Base-by-base conservation (phyloP, 352 stramenopile genomes). In the Pythium periplocum region DNA sequence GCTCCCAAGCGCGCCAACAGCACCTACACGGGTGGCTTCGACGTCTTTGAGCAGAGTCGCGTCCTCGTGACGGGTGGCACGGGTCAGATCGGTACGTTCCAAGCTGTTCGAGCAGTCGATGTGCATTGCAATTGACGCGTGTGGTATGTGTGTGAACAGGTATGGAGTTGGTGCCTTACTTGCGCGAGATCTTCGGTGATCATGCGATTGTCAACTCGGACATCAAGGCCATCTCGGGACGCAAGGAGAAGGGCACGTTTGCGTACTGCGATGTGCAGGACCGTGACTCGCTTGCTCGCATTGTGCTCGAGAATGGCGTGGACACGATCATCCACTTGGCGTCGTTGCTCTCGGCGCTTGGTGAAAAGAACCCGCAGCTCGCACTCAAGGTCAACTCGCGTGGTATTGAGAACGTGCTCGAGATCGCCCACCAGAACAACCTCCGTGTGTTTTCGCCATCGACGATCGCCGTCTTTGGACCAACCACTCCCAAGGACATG, bases 281-380 rank as follows among this genome's bases (percentile, higher is more conserved):
- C 70, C 66, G 67, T 41, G 76, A 88, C 49, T 72, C 66, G 26
- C 69, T 96, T 31, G 75, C 73, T 31, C 83, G 87, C 12, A 89
- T 97, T 45, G 82, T 96, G 40, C 55, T 90, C 2, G 89, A 97
- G 68, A 75, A 97, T 34, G 83, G 79, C 48, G 67, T 97, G 10
- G 76, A 93, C 69, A 94, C 78, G 31, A 92, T 97, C 48, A 75
- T 97, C 40, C 89, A 97, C 77, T 87, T 97, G 66, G 90, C 86
- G 48, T 94, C 90, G 54, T 62, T 97, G 54, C 69, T 97, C 33
- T 95, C 82, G 44, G 90, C 90, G 31, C 72, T 95, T 35, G 90
- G 89, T 36, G 90, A 97, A 65, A 90, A 94, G 58, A 95, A 97
- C 60, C 89, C 90, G 32, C 64, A 89, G 56, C 67, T 96, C 26